Evolutionary conservation across 129 eudicot genomes (phyloP).

Genomic region (Glebionis coronaria): DNA sequence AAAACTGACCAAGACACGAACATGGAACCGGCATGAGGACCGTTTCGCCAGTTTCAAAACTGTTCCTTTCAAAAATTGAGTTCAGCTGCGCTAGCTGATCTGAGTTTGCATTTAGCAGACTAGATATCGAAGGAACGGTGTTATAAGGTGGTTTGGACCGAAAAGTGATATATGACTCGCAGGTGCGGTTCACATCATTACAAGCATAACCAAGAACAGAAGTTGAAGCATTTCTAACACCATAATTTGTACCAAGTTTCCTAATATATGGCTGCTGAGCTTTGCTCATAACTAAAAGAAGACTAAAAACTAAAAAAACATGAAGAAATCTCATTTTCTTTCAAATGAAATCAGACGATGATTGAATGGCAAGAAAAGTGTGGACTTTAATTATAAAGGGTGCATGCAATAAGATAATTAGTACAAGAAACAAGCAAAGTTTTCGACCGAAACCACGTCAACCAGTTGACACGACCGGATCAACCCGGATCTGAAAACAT

Average conservation of each 20-base stretch:
- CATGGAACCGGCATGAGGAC: constrained; percentile 84
- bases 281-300: constrained; percentile 25
- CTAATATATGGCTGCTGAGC: constrained; percentile 79
- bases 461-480: too few species aligned
- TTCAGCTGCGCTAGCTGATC: constrained; percentile 61
- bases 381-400: too few species aligned
- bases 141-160: constrained; percentile 58
- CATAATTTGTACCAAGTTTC: constrained; percentile 30
- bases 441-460: too few species aligned
- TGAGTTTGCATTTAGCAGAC: constrained; percentile 46
- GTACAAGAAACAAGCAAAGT: neutral
- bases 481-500: too few species aligned
- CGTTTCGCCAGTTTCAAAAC: constrained; percentile 38
- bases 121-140: constrained; percentile 61
- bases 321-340: constrained; percentile 18
- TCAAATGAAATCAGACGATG: constrained; percentile 13
- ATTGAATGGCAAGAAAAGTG: constrained; percentile 15
- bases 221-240: constrained; percentile 38
- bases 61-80: constrained; percentile 28
- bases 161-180: constrained; percentile 67
- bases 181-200: constrained; percentile 52
- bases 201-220: constrained; percentile 68
- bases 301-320: constrained; percentile 23
- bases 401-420: too few species aligned
- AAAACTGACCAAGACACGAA: constrained; percentile 77